Conservation (phyloP, 768 basidiomycete genomes). For the Fistulinella prunicolor region DNA sequence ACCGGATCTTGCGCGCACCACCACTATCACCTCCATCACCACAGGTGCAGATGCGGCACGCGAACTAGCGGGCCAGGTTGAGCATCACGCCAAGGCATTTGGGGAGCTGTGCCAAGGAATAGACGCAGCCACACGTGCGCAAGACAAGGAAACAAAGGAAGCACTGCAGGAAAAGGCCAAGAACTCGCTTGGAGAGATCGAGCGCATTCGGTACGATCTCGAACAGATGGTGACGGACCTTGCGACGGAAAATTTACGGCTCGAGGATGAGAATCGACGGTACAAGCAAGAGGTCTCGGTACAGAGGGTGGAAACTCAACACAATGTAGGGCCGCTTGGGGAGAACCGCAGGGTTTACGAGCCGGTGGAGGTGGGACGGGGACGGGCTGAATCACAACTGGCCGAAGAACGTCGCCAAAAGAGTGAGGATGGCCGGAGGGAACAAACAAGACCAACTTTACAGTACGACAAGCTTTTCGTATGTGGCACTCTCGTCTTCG, state of each 20-base stretch:
- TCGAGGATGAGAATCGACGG: constrained; percentile 26
- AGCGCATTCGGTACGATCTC: constrained; percentile 38
- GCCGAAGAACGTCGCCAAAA: constrained; percentile 5
- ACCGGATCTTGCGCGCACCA: constrained; percentile 47
- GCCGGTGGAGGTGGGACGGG: constrained; percentile 20
- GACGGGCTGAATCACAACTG: constrained; percentile 17
- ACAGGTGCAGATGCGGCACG: constrained; percentile 45
- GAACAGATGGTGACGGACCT: constrained; percentile 38
- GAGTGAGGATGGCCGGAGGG: neutral
- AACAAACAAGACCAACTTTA: neutral
- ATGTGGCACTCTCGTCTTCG: constrained; percentile 14
- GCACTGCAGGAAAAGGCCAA: constrained; percentile 42
- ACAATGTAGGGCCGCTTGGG: constrained; percentile 17
- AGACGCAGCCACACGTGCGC: constrained; percentile 39
- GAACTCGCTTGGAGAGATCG: constrained; percentile 42
- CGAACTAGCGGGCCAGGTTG: constrained; percentile 45
- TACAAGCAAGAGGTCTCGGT: constrained; percentile 16
- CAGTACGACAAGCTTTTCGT: constrained; percentile 12
- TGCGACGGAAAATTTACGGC: constrained; percentile 33
- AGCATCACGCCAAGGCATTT: constrained; percentile 45
- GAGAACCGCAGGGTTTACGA: constrained; percentile 27
- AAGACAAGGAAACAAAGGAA: constrained; percentile 43
- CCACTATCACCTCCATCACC: constrained; percentile 43
- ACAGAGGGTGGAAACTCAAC: constrained; percentile 21
- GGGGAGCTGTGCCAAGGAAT: constrained; percentile 43